These are phyloP conservation scores for Moesziomyces sp. DNA, from an alignment of 1,284 basidiomycete genomes.

Conservation along the genomic window DNA sequence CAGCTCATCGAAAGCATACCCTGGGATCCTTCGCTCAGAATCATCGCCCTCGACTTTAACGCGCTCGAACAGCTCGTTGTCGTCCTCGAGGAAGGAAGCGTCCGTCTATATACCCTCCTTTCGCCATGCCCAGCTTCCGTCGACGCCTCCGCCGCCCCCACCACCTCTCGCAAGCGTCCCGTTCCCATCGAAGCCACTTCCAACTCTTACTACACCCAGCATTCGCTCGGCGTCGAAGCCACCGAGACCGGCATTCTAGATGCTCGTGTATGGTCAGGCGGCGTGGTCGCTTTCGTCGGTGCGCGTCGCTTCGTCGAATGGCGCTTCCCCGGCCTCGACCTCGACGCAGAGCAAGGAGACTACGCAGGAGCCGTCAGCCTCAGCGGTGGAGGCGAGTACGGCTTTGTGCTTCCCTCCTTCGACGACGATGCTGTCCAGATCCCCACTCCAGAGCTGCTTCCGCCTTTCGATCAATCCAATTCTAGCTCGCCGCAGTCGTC, in stretches of 20 bases:
- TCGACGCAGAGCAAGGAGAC: conserved; percentile 34
- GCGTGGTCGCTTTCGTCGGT: conserved; percentile 85
- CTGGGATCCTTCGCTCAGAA: conserved; percentile 81
- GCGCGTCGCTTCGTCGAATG: conserved; percentile 80
- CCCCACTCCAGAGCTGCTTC: conserved; percentile 27
- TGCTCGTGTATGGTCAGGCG: conserved; percentile 84
- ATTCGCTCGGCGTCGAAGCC: conserved; percentile 85
- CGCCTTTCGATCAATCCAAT: conserved; percentile 17
- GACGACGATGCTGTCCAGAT: conserved; percentile 28
- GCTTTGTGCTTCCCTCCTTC: conserved; percentile 32
- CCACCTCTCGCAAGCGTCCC: conserved; percentile 24
- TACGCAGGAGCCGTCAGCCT: conserved; percentile 26
- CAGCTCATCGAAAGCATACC: conserved; percentile 68
- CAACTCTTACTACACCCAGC: conserved; percentile 82
- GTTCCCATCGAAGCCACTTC: conserved; percentile 48
- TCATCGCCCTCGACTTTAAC: conserved; percentile 85
- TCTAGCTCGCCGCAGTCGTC: conserved; percentile 4
- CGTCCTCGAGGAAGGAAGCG: conserved; percentile 90
- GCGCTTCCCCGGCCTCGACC: conserved; percentile 78
- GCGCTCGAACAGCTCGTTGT: conserved; percentile 81
- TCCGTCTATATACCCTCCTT: conserved; percentile 84
- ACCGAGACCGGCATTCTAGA: conserved; percentile 83
- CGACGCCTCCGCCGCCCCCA: conserved; percentile 10
- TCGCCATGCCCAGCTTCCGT: conserved; percentile 44
- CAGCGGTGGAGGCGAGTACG: conserved; percentile 33